These are phyloP conservation scores for Argentina anserina DNA, from an alignment of 306 rosid genomes.

Conservation along the genomic window DNA sequence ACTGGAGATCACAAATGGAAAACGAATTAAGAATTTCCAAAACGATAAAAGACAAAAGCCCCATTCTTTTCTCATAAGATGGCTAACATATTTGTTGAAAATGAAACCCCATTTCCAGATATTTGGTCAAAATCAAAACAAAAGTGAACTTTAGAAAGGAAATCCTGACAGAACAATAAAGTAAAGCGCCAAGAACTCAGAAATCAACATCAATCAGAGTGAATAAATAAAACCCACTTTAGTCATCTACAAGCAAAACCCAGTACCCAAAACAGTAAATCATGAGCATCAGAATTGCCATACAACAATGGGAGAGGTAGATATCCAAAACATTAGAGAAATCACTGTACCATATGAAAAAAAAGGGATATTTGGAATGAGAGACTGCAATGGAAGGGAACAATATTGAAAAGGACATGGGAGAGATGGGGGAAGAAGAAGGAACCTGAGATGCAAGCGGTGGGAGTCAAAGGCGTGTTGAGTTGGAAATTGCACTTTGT, in stretches of 20 bases:
- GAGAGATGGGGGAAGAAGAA: background rate
- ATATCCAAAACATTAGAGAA: background rate
- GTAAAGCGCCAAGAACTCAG: background rate
- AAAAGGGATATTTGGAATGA: background rate
- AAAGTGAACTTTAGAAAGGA: background rate
- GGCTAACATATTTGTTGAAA: background rate
- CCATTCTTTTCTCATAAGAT: background rate
- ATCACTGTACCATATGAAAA: background rate
- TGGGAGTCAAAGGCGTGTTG: background rate
- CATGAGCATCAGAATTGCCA: background rate
- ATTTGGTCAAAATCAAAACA: background rate
- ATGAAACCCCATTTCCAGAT: background rate
- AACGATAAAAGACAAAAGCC: background rate
- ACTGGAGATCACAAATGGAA: too few relatives aligned
- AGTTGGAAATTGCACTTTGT: background rate
- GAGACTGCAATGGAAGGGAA: background rate
- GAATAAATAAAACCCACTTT: background rate
- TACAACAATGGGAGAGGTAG: background rate
- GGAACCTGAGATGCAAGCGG: constrained; percentile 15
- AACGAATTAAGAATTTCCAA: background rate
- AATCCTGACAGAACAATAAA: background rate
- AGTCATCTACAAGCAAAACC: constrained; percentile 24
- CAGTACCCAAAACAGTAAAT: constrained; percentile 14
- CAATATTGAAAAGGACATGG: background rate
- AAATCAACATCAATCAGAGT: background rate